A percentile compares a stretch with the other conserved stretches of the same genome.
These are phyloP conservation scores for Eimeria zaria DNA, from an alignment of 169 alveolate species.

Conservation along the genomic window DNA sequence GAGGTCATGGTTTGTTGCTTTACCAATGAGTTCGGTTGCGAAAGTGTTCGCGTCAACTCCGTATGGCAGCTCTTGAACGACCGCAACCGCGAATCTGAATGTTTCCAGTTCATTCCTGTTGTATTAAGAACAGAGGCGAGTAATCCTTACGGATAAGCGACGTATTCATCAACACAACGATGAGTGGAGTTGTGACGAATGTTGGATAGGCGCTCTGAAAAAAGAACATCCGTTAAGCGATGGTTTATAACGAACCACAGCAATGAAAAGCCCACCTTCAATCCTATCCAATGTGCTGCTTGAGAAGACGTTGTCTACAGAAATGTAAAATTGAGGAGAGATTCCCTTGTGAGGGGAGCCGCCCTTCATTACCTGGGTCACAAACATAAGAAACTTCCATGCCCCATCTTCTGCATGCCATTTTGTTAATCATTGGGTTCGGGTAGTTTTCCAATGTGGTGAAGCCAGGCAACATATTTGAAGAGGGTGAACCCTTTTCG, in stretches of 20 bases:
- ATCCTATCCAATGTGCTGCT: constrained; percentile 74
- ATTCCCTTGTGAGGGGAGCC: background rate
- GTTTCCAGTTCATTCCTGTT: background rate
- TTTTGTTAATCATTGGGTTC: constrained; percentile 79
- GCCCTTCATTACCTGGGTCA: constrained; percentile 79
- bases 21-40: constrained; percentile 82
- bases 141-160: constrained; percentile 73
- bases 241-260: background rate
- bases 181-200: constrained; percentile 73
- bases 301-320: constrained; percentile 64
- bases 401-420: constrained; percentile 83
- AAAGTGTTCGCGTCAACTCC: constrained; percentile 82
- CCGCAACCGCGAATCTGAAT: constrained; percentile 73
- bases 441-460: constrained; percentile 85
- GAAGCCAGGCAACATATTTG: constrained; percentile 21
- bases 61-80: constrained; percentile 71
- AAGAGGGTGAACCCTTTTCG: constrained; percentile 31
- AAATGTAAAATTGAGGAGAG: background rate
- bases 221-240: background rate
- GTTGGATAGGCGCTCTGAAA: constrained; percentile 63
- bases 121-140: background rate
- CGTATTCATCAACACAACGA: constrained; percentile 74
- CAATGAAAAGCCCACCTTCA: constrained; percentile 48
- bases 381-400: constrained; percentile 81
- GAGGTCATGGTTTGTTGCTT: background rate